Conservation (phyloP, 805 yeast genomes). For the Starmerella tilneyi region DNA sequence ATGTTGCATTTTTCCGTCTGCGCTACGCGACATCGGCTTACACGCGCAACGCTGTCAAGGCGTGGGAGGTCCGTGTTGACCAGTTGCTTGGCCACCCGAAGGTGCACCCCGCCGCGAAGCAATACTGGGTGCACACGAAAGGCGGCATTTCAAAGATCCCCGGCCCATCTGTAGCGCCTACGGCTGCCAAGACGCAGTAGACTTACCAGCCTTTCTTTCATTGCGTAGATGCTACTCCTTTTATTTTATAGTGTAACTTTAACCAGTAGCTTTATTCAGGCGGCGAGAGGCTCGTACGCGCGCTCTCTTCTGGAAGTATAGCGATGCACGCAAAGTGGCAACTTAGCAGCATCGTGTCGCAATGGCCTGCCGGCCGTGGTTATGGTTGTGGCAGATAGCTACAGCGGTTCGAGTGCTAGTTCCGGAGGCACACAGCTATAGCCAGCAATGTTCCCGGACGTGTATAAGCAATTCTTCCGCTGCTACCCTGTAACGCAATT, state of each 20-base stretch:
- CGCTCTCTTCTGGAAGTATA: no score
- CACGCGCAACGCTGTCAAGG: conserved; percentile 58
- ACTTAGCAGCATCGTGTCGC: not conserved
- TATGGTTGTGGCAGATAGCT: not conserved
- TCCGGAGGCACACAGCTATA: not conserved
- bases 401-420: not conserved
- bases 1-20: conserved; percentile 55
- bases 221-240: no score
- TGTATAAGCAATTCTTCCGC: conserved; percentile 78
- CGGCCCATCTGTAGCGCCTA: conserved; percentile 14
- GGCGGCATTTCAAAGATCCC: conserved; percentile 17
- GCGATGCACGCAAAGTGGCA: no score
- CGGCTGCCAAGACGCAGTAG: conserved; percentile 1
- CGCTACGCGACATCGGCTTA: conserved; percentile 67
- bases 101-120: conserved; percentile 43
- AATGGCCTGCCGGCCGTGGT: not conserved
- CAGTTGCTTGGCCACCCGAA: conserved; percentile 45
- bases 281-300: no score
- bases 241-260: not conserved
- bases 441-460: conserved; percentile 24
- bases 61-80: conserved; percentile 57
- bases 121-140: conserved; percentile 43
- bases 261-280: no score
- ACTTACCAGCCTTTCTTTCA: no score
- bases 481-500: conserved; percentile 87